A percentile compares a stretch with the other conserved stretches of the same genome.
Evolutionary conservation across 202 grass and related monocot genomes (phyloP).

Genomic region (Eragrostis tef): DNA sequence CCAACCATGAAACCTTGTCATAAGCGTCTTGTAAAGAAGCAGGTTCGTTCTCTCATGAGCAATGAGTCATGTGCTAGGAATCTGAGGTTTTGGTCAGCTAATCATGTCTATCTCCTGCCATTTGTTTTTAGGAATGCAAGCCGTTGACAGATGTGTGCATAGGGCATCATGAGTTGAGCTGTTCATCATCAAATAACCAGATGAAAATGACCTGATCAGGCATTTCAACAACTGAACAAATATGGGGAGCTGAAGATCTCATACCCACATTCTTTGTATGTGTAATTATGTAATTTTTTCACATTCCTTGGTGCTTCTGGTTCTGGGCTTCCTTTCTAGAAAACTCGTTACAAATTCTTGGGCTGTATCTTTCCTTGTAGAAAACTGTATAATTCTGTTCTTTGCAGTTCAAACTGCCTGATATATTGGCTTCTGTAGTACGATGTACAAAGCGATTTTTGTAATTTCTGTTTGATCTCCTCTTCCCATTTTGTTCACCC

Average conservation of each 20-base stretch:
- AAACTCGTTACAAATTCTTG: slow-evolving; percentile 15
- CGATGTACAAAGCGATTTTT: not conserved
- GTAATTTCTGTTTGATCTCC: not conserved
- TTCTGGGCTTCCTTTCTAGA: not conserved
- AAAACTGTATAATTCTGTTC: slow-evolving; percentile 34
- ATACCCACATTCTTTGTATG: not conserved
- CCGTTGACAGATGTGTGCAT: slow-evolving; percentile 34
- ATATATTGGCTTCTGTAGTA: not conserved
- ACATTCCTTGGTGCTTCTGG: not conserved
- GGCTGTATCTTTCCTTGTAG: slow-evolving; percentile 14
- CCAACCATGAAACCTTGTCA: slow-evolving; percentile 50
- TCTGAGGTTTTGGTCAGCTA: slow-evolving; percentile 12
- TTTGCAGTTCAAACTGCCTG: slow-evolving; percentile 3
- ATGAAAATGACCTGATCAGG: slow-evolving; percentile 37
- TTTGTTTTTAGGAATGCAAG: slow-evolving; percentile 40
- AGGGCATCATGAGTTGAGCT: slow-evolving; percentile 3
- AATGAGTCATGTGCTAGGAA: not conserved
- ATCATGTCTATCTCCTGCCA: slow-evolving; percentile 12
- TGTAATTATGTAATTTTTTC: slow-evolving; percentile 21
- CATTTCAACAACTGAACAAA: not conserved
- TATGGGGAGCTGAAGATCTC: not conserved
- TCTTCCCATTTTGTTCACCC: not conserved
- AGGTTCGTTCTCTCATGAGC: not conserved
- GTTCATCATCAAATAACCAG: slow-evolving; percentile 15
- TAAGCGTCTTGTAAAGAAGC: slow-evolving; percentile 20